These are phyloP conservation scores for Exophiala sideris DNA, from an alignment of 2,329 filamentous ascomycete species.

Conservation along the genomic window DNA sequence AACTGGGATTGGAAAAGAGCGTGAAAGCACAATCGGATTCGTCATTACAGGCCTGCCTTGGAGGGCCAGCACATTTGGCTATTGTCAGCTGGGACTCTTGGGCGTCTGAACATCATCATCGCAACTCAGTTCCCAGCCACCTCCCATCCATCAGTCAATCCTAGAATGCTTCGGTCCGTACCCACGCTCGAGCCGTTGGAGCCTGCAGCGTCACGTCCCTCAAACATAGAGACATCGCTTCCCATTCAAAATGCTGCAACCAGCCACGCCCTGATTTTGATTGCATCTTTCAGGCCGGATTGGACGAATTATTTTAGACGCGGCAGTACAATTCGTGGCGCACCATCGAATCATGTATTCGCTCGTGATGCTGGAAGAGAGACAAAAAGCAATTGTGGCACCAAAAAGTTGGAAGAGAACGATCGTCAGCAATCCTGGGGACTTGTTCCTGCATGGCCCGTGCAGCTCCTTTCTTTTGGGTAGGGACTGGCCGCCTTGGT, in stretches of 20 bases:
- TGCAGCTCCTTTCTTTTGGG: slow-evolving; percentile 19
- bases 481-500: slow-evolving; percentile 2
- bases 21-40: background rate
- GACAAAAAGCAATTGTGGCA: slow-evolving; percentile 14
- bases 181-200: slow-evolving; percentile 22
- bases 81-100: slow-evolving; percentile 1
- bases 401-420: slow-evolving; percentile 10
- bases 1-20: background rate
- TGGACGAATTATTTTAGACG: background rate
- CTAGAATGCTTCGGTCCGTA: slow-evolving; percentile 22
- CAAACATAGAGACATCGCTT: slow-evolving; percentile 5
- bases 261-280: slow-evolving; percentile 6
- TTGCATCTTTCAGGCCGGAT: slow-evolving; percentile 6
- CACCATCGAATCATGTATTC: slow-evolving; percentile 9
- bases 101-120: background rate
- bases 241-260: slow-evolving; percentile 9
- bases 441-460: slow-evolving; percentile 23
- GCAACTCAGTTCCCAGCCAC: slow-evolving; percentile 17
- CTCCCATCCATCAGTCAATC: slow-evolving; percentile 9
- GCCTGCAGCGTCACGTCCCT: slow-evolving; percentile 19
- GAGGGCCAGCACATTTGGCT: slow-evolving; percentile 1
- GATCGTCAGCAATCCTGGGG: slow-evolving; percentile 23
- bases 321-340: slow-evolving; percentile 2
- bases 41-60: background rate
- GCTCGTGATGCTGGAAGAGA: slow-evolving; percentile 6